Base-by-base conservation (phyloP, 2,329 filamentous ascomycete genomes). In the Rhinocladiella similis region DNA sequence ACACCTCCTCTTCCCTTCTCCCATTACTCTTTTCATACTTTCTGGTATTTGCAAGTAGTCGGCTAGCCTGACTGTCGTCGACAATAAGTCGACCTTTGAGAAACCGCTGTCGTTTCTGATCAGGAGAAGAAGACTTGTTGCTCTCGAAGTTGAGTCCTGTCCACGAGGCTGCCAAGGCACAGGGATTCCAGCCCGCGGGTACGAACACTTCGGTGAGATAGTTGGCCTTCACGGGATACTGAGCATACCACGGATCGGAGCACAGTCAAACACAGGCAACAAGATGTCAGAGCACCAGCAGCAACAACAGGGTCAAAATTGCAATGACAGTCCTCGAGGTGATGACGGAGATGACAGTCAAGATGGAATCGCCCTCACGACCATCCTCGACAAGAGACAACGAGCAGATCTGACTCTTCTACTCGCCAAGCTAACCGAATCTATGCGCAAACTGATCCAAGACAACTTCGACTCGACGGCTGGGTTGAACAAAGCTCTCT, bases 401-500 rank as follows among this genome's bases (percentile, higher is more conserved):
- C 71, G 75, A 13, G 73, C 65, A 13, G 72, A 77, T 39, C 62
- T 78, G 36, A 77, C 72, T 9, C 63, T 74, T 3, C 67, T 78
- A 2, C 65, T 77, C 14, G 72, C 72, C 12, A 67, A 69, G 50
- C 69, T 74, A 5, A 69, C 69, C 18, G 66, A 73, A 57, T 70
- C 68, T 10, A 77, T 77, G 75, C 70, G 75, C 41, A 66, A 68
- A 47, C 53, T 58, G 1, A 68, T 77, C 35, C 56, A 72, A 20
- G 68, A 72, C 36, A 71, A 72, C 49, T 76, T 75, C 52, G 67
- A 75, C 33, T 61, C 63, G 14, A 52, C 66, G 7, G 62, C 66
- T 22, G 66, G 63, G 2, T 60, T 67, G 10, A 61, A 67, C 27
- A 63, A 63, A 20, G 59, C 42, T 16, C 56, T 62, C 13, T 49